Evolutionary conservation across 2,329 filamentous ascomycete species (phyloP).

Genomic region (Parastagonospora nodorum): DNA sequence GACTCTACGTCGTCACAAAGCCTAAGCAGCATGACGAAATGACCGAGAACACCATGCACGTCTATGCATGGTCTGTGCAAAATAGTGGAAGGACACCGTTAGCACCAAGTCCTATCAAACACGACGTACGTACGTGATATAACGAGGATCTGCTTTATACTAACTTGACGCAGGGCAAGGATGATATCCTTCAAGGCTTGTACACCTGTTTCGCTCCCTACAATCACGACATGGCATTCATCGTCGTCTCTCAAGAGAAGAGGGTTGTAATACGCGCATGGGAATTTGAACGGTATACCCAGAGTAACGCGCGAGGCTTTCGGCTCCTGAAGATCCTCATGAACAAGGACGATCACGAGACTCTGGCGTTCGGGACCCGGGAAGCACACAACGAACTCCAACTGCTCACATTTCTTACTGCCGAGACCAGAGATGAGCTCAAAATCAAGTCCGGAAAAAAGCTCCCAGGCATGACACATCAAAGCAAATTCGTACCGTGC

Average conservation of each 20-base stretch:
- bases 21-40: not conserved
- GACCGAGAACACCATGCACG: not conserved
- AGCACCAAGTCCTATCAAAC: not conserved
- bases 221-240: not conserved
- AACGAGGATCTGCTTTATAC: not conserved
- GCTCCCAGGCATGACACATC: conserved; percentile 2
- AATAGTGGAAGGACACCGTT: not conserved
- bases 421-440: not conserved
- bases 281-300: not conserved
- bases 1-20: conserved; percentile 1
- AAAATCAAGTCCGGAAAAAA: not conserved
- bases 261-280: conserved; percentile 1
- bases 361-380: conserved; percentile 1
- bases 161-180: conserved; percentile 1
- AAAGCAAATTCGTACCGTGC: conserved; percentile 1
- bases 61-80: conserved; percentile 2
- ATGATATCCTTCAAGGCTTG: conserved; percentile 5
- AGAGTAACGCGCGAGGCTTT: conserved; percentile 5
- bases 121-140: not conserved
- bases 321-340: conserved; percentile 1
- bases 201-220: conserved; percentile 2
- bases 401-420: not conserved
- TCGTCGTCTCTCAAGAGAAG: conserved; percentile 2
- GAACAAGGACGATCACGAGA: not conserved
- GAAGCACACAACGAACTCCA: conserved; percentile 5